Percentiles rank a stretch among this genome's conserved stretches.
phyloP scores from a whole-genome alignment of 2,329 filamentous ascomycete species.

The Alternaria gansuensis region DNA sequence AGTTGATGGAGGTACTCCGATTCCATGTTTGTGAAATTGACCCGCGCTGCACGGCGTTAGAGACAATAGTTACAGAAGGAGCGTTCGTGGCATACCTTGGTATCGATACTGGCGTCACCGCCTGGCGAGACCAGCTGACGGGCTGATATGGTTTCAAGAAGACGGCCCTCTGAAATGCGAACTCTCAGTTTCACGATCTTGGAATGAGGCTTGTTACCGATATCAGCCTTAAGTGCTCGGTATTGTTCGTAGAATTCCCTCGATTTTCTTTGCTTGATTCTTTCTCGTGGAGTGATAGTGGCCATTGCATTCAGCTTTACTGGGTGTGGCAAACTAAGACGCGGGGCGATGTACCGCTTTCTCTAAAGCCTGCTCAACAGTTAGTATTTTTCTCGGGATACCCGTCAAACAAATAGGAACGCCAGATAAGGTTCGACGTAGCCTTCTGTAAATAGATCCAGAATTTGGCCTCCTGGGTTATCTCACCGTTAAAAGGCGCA shows the following conservation, averaged over 20 bases:
- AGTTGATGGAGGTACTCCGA: not conserved
- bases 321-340: constrained; percentile 9
- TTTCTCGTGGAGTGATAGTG: constrained; percentile 11
- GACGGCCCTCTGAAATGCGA: not conserved
- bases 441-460: constrained; percentile 1
- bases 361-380: not conserved
- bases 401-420: not conserved
- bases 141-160: not conserved
- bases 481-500: not conserved
- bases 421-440: not conserved
- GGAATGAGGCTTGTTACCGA: not conserved
- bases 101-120: not conserved
- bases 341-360: constrained; percentile 1
- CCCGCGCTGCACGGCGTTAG: not conserved
- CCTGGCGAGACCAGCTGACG: not conserved
- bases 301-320: constrained; percentile 9
- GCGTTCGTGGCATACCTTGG: not conserved
- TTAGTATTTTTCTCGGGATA: not conserved
- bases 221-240: not conserved
- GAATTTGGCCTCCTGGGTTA: not conserved
- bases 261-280: not conserved
- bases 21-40: not conserved
- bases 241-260: not conserved
- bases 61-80: not conserved
- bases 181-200: not conserved